Percentiles rank a stretch among this genome's conserved stretches.
These are phyloP conservation scores for Umbilicus rupestris DNA, from an alignment of 164 flowering plant genomes.

Conservation along the genomic window DNA sequence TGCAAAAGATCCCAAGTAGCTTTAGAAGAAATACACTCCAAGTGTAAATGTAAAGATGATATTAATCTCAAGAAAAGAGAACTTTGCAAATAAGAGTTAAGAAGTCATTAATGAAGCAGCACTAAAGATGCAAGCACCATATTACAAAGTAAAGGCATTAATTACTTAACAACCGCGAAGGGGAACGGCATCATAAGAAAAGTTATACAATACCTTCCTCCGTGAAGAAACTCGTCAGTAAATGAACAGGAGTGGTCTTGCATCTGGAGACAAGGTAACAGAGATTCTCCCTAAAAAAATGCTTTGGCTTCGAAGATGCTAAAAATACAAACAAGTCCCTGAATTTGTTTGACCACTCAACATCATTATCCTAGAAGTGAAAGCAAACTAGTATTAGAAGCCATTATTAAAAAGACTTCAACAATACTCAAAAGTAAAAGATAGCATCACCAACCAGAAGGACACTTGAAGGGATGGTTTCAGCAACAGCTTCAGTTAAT, in stretches of 20 bases:
- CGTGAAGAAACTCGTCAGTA: constrained; percentile 43
- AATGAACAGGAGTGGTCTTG: constrained; percentile 33
- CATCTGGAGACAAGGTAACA: constrained; percentile 35
- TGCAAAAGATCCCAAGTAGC: too few relatives aligned
- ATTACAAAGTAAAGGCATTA: not conserved
- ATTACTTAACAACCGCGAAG: not conserved
- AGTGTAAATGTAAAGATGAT: too few relatives aligned
- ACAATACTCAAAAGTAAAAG: not conserved
- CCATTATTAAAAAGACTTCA: not conserved
- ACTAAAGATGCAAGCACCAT: not conserved
- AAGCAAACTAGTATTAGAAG: not conserved
- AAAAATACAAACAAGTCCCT: constrained; percentile 53
- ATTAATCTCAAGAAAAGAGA: too few relatives aligned
- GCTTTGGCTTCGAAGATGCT: constrained; percentile 32
- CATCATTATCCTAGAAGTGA: constrained; percentile 37
- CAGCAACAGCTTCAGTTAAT: constrained; percentile 32
- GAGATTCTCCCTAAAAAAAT: constrained; percentile 48
- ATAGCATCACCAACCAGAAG: constrained; percentile 25
- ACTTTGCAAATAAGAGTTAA: not conserved
- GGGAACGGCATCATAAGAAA: not conserved
- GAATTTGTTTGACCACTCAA: constrained; percentile 24
- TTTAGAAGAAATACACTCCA: too few relatives aligned
- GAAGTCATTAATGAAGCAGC: not conserved
- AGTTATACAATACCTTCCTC: constrained; percentile 42
- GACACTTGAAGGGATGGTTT: constrained; percentile 21